These are phyloP conservation scores for Leishmania amazonensis DNA, from an alignment of 208 protist genomes.

Conservation along the genomic window DNA sequence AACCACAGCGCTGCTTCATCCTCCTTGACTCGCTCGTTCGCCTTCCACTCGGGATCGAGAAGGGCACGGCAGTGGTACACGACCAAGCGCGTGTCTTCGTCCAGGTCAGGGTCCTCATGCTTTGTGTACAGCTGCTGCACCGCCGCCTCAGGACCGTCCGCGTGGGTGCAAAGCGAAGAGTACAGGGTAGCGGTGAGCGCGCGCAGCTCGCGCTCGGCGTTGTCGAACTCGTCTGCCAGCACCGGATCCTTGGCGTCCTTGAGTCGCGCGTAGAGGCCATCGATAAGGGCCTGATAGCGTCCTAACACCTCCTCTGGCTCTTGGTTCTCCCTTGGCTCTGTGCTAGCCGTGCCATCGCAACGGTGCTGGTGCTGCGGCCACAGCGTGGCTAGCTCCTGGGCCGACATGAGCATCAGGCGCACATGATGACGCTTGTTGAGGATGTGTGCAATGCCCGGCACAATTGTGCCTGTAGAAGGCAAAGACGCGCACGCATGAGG, in stretches of 20 bases:
- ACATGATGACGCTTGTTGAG: conserved; percentile 80
- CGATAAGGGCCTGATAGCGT: conserved; percentile 35
- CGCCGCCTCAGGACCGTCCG: conserved; percentile 30
- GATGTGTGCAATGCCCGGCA: conserved; percentile 46
- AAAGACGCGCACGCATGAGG: not conserved
- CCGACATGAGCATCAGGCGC: conserved; percentile 64
- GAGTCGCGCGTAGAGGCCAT: conserved; percentile 33
- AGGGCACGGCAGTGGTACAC: conserved; percentile 87
- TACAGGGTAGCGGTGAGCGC: conserved; percentile 47
- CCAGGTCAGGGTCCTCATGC: conserved; percentile 71
- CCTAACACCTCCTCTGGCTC: not conserved
- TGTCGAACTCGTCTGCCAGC: conserved; percentile 42
- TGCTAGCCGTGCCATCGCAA: not conserved
- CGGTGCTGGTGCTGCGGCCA: not conserved
- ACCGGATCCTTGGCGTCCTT: conserved; percentile 51
- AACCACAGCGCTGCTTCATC: conserved; percentile 73
- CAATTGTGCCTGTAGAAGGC: conserved; percentile 13
- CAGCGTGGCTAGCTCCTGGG: conserved; percentile 52
- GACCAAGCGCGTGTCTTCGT: conserved; percentile 66
- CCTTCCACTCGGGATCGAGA: conserved; percentile 67
- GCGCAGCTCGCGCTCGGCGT: conserved; percentile 36
- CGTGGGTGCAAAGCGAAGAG: conserved; percentile 47
- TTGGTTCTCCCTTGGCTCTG: not conserved
- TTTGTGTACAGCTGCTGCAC: conserved; percentile 52
- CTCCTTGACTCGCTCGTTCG: conserved; percentile 50